phyloP scores from a whole-genome alignment of 148 eudicot species.

The Mesembryanthemum crystallinum region DNA sequence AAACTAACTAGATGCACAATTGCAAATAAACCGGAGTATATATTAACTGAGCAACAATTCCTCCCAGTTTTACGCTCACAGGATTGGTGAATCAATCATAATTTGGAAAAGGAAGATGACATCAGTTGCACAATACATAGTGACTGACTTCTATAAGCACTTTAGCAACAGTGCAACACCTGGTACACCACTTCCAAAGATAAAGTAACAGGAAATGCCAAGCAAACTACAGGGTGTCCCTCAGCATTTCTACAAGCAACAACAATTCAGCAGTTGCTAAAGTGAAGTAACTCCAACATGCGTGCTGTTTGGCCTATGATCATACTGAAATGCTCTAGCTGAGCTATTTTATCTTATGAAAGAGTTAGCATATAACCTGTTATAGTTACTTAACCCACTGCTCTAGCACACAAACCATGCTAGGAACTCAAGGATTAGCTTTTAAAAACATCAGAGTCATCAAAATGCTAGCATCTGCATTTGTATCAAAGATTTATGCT shows the following conservation, averaged over 20 bases:
- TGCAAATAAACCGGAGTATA: too few relatives aligned
- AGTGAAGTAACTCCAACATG: neutral
- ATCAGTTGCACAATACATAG: neutral
- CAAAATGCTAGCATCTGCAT: neutral
- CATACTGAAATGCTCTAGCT: neutral
- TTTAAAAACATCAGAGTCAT: neutral
- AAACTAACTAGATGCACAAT: too few relatives aligned
- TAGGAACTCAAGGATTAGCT: neutral
- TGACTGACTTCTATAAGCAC: neutral
- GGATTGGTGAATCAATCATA: too few relatives aligned
- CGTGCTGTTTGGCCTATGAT: neutral
- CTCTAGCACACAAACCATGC: neutral
- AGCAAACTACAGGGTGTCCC: neutral
- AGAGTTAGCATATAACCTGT: neutral
- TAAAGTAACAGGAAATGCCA: neutral
- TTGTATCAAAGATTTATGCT: neutral
- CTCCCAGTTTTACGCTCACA: neutral
- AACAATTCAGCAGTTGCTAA: neutral
- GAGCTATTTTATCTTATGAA: neutral
- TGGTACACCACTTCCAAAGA: neutral
- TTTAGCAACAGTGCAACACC: too few relatives aligned
- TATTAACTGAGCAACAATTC: too few relatives aligned
- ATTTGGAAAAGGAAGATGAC: too few relatives aligned
- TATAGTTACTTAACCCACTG: neutral
- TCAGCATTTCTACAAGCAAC: neutral